phyloP scores from a whole-genome alignment of 805 yeast genomes.

The Candida ascalaphidarum region DNA sequence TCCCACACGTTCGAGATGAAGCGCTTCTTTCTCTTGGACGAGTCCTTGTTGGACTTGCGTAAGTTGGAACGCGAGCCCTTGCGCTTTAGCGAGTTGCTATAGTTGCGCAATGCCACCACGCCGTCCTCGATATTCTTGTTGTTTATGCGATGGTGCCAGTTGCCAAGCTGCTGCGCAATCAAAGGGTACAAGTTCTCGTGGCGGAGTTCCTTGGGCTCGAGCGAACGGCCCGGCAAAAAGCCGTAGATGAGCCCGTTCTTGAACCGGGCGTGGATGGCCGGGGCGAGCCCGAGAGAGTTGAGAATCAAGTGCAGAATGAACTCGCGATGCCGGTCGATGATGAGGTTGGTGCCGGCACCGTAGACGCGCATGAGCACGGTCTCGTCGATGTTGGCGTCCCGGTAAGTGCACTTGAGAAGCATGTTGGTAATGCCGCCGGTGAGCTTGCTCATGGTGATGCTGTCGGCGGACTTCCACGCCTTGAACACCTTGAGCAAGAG shows the following conservation, averaged over 20 bases:
- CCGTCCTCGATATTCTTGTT: conserved; percentile 40
- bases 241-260: conserved; percentile 70
- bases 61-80: conserved; percentile 1
- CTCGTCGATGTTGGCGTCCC: conserved; percentile 12
- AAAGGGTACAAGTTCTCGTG: conserved; percentile 40
- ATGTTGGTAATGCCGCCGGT: conserved; percentile 62
- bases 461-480: conserved; percentile 17
- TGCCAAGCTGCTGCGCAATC: conserved; percentile 59
- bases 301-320: conserved; percentile 61
- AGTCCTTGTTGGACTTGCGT: conserved; percentile 6
- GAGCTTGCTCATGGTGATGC: conserved; percentile 32
- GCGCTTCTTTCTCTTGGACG: conserved; percentile 15
- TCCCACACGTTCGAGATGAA: conserved; percentile 48
- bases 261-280: conserved; percentile 59
- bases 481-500: conserved; percentile 39
- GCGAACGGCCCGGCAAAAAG: conserved; percentile 54
- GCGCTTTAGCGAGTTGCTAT: conserved; percentile 11
- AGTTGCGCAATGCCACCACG: conserved; percentile 27
- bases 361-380: conserved; percentile 57
- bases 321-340: conserved; percentile 69
- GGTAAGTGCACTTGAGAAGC: conserved; percentile 40
- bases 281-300: conserved; percentile 54
- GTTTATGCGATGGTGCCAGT: conserved; percentile 54
- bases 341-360: conserved; percentile 64
- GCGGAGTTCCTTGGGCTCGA: conserved; percentile 46